Base-by-base conservation (phyloP, 805 yeast species). In the Priceomyces medius region DNA sequence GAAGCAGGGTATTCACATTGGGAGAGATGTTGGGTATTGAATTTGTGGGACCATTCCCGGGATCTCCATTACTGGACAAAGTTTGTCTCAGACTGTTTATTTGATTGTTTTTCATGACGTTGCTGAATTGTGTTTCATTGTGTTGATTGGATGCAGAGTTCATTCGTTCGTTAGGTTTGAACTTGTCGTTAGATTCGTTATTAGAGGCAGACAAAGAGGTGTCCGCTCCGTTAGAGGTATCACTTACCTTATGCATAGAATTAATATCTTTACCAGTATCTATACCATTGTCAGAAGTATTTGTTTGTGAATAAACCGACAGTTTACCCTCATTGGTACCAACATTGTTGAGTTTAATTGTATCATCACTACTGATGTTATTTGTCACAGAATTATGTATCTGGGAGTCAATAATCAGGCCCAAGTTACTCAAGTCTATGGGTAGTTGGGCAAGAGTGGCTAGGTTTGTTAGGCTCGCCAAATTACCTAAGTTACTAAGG, bases 361-460 rank as follows among this genome's bases (percentile, higher is more conserved):
- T n/a, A n/a, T n/a, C n/a, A 10, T 18, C 19, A 13, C 28, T 19
- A 13, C 14, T 24, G 12, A 33, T 16, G 20, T 31, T 38, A 20
- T 17, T 31, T 7, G 41, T 13, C 12, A 40, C 39, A 13, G 43
- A 16, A n/a, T 14, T 36, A 12, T 44, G 52, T 12, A 47, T 37
- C 41, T 51, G 63, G 23, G 50, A 44, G 37, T 59, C 68, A 3
- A 56, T 28, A 18, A 61, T 41, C 3, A 64, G 50, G n/a, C 68
- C 64, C 39, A 69, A 50, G 37, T 61, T 65, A 37, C 62, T 58
- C 40, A 68, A 53, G 44, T 68, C 74, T 7, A 66, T 58, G 4
- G 74, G 74, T 18, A 68, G 51, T 41, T 69, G 73, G 1, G 76
- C 76, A 46, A 70, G 56, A 8, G 66, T 60, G 2, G 75, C 75